phyloP scores from a whole-genome alignment of 352 stramenopile genomes.

The Phytophthora boehmeriae region DNA sequence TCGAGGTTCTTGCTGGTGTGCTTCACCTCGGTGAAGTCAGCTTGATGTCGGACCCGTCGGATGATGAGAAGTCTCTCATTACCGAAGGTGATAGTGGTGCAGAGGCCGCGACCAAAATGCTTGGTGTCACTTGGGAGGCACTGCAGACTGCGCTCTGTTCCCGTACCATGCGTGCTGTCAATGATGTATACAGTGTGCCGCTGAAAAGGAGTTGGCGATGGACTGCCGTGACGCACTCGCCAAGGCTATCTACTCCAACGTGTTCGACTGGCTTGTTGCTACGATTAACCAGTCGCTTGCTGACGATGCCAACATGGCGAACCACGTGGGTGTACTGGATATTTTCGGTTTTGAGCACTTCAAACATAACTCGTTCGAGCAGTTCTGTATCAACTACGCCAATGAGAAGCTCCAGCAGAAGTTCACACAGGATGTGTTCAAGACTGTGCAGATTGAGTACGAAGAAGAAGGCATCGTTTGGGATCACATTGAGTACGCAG shows the following conservation, averaged over 20 bases:
- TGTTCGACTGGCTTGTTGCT: slow-evolving; percentile 97
- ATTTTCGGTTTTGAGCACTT: slow-evolving; percentile 99
- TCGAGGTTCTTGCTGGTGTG: slow-evolving; percentile 92
- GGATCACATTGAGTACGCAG: slow-evolving; percentile 91
- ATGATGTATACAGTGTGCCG: slow-evolving; percentile 71
- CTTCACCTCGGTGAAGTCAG: slow-evolving; percentile 95
- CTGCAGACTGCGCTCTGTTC: slow-evolving; percentile 94
- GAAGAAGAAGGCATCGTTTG: slow-evolving; percentile 94
- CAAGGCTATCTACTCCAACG: slow-evolving; percentile 96
- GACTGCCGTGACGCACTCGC: slow-evolving; percentile 95
- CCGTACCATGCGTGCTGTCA: slow-evolving; percentile 84
- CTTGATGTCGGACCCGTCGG: slow-evolving; percentile 69
- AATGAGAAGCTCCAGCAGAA: slow-evolving; percentile 95
- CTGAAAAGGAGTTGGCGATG: slow-evolving; percentile 87
- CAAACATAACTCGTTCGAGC: slow-evolving; percentile 95
- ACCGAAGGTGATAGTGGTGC: slow-evolving; percentile 45
- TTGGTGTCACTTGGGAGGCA: slow-evolving; percentile 89
- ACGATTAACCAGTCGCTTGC: slow-evolving; percentile 92
- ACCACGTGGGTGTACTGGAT: slow-evolving; percentile 96
- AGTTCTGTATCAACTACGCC: slow-evolving; percentile 94
- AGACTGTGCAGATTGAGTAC: slow-evolving; percentile 95
- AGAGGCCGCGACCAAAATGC: slow-evolving; percentile 72
- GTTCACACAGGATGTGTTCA: slow-evolving; percentile 91
- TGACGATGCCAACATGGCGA: slow-evolving; percentile 79
- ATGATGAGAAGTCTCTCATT: slow-evolving; percentile 85